These are phyloP conservation scores for Argentina anserina DNA, from an alignment of 306 rosid genomes.

Conservation along the genomic window DNA sequence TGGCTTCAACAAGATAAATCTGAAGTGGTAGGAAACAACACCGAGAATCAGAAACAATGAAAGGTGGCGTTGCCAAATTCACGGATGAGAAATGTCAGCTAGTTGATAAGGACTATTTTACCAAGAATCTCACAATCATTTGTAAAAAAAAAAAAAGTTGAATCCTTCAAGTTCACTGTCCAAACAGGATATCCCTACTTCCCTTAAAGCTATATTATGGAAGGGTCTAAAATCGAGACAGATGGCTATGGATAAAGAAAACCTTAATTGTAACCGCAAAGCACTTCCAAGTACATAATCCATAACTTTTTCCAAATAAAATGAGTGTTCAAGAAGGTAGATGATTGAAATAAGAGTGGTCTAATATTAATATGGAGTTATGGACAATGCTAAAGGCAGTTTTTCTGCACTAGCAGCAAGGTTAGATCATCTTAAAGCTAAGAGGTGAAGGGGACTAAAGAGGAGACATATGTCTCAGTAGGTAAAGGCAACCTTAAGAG, in stretches of 20 bases:
- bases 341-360: background rate
- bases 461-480: background rate
- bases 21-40: slow-evolving; percentile 64
- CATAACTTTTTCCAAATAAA: slow-evolving; percentile 6
- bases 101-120: slow-evolving; percentile 30
- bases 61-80: slow-evolving; percentile 29
- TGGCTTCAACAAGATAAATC: slow-evolving; percentile 66
- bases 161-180: slow-evolving; percentile 14
- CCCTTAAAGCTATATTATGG: background rate
- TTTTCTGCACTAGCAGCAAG: background rate
- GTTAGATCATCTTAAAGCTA: background rate
- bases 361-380: background rate
- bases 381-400: background rate
- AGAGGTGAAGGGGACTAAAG: background rate
- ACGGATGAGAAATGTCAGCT: slow-evolving; percentile 40
- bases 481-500: slow-evolving; percentile 1
- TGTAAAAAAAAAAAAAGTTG: slow-evolving; percentile 3
- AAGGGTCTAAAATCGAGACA: slow-evolving; percentile 18
- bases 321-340: slow-evolving; percentile 1
- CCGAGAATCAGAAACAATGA: slow-evolving; percentile 53
- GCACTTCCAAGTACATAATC: slow-evolving; percentile 17
- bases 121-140: slow-evolving; percentile 36
- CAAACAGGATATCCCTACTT: background rate
- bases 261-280: slow-evolving; percentile 13
- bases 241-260: slow-evolving; percentile 16